These are phyloP conservation scores for Solanum lycopersicoides DNA, from an alignment of 257 asterid species.

Conservation along the genomic window DNA sequence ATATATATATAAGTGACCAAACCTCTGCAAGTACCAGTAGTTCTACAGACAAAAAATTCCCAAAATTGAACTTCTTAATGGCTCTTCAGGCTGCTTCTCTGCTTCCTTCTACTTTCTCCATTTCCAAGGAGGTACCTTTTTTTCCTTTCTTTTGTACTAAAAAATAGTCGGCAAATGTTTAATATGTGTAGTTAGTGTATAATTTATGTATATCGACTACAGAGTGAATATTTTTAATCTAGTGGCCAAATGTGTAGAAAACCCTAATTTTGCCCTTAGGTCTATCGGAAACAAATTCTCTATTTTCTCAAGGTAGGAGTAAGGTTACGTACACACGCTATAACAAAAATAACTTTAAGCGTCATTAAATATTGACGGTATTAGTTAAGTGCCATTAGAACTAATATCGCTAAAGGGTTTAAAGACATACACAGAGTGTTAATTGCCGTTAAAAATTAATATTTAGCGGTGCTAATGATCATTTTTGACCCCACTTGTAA, in stretches of 20 bases:
- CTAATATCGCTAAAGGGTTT: too few species aligned
- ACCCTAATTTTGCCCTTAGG: not conserved
- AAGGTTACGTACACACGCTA: not conserved
- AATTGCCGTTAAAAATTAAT: too few species aligned
- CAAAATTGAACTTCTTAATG: constrained; percentile 21
- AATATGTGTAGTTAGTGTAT: not conserved
- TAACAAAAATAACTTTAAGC: too few species aligned
- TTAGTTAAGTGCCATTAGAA: too few species aligned
- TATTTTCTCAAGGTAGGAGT: not conserved
- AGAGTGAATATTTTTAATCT: not conserved
- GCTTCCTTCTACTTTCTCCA: constrained; percentile 48
- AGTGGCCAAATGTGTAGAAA: not conserved
- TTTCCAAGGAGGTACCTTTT: constrained; percentile 50
- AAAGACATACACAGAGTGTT: too few species aligned
- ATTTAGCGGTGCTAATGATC: too few species aligned
- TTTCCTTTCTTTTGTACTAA: not conserved
- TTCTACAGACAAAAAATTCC: not conserved
- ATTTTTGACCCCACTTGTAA: not conserved
- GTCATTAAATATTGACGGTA: too few species aligned
- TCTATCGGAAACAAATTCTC: too few species aligned
- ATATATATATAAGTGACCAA: constrained; percentile 21
- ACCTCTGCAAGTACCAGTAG: constrained; percentile 5
- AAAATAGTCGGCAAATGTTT: not conserved
- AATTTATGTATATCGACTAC: not conserved
- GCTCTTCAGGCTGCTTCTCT: constrained; percentile 73